Conservation (phyloP, 2,329 filamentous ascomycete species). For the Colletotrichum godetiae region DNA sequence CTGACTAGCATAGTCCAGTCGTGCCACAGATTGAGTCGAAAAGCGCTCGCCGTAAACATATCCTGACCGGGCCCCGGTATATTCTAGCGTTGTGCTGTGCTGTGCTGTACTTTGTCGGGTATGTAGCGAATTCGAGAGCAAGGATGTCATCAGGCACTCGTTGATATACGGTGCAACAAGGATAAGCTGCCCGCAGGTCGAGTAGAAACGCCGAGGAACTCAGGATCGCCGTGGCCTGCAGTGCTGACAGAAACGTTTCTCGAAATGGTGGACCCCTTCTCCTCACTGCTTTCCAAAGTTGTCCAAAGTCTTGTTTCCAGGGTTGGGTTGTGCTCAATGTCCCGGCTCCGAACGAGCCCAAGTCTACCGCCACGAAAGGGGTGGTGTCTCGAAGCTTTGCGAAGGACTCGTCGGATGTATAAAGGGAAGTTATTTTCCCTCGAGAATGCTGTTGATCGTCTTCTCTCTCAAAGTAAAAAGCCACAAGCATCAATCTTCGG, state of each 20-base stretch:
- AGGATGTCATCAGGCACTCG: not conserved
- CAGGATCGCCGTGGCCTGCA: constrained; percentile 22
- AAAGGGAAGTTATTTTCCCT: constrained; percentile 9
- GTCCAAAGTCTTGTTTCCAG: constrained; percentile 3
- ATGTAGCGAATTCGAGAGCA: not conserved
- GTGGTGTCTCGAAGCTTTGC: not conserved
- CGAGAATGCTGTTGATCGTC: not conserved
- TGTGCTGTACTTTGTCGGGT: not conserved
- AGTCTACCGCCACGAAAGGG: not conserved
- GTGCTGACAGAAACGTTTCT: constrained; percentile 31
- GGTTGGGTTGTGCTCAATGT: constrained; percentile 8
- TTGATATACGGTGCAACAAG: not conserved
- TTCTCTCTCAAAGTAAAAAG: not conserved
- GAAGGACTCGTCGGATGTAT: not conserved
- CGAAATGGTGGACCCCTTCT: constrained; percentile 5
- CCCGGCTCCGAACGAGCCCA: not conserved
- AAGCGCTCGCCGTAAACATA: not conserved
- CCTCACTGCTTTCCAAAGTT: not conserved
- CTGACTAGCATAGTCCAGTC: not conserved
- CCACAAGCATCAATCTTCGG: not conserved
- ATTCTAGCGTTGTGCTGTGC: not conserved
- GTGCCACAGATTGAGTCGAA: not conserved
- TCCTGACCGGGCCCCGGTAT: not conserved
- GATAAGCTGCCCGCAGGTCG: not conserved
- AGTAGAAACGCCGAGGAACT: not conserved